Evolutionary conservation across 495 filamentous ascomycete genomes (phyloP), one percentile per base, ranked within the genome.

Genomic region (Tuber aestivum): DNA sequence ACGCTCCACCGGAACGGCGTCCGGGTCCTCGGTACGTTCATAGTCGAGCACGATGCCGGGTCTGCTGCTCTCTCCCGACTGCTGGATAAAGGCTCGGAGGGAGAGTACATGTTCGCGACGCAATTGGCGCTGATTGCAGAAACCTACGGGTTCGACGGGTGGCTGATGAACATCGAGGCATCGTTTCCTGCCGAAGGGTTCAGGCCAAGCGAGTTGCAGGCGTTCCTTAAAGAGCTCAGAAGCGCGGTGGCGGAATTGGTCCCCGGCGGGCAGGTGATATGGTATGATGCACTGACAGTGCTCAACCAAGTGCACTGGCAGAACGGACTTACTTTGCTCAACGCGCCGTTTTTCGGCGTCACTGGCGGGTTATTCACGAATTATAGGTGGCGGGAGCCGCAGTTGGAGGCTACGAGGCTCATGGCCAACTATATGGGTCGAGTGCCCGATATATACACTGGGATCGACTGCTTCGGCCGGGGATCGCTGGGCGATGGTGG

Each of bases 61-160:
- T 79, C 73, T 10, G n/a, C 44, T 56, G 82, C 83, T 44, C 80
- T 80, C 9, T 79, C 80, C 27, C 77, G 83, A 42, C 74, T 86
- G 56, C 75, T 86, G n/a, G 75, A 82, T 16, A 61, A 76, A n/a
- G 78, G 77, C 12, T 79, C 73, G 40, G 76, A 83, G 32, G 78
- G 79, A 3, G 77, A 79, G 42, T 86, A 81, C 70, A 61, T 81
- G 10, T 74, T 85, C 38, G 85, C 85, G 23, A 82, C 74, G 38
- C 84, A 85, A 69, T 77, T 87, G 21, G 82, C 83, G 37, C 70
- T 72, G 37, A 83, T 87, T 68, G 84, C 84, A 10, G 70, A 79
- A n/a, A 80, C 81, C 9, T 86, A 85, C 70, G 85, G 86, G 27
- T 87, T 87, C 72, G 86, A 87, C 76, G 86, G 86, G 23, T 87